Percentiles rank a stretch among this genome's conserved stretches.
phyloP scores from a whole-genome alignment of 2,329 filamentous ascomycete species.

The Paracamarosporium sp. region DNA sequence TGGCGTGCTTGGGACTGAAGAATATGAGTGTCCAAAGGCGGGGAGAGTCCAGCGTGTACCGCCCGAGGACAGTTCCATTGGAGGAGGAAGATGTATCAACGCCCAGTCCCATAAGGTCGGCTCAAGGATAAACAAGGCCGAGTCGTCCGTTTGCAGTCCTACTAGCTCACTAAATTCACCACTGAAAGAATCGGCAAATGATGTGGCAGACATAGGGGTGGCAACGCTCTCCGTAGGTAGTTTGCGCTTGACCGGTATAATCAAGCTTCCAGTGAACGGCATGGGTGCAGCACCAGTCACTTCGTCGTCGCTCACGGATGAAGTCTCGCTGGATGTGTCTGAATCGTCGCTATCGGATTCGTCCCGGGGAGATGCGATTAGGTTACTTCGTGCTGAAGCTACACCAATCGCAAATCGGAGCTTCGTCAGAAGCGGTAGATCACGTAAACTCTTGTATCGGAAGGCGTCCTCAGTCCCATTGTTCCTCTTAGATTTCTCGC shows the following conservation, averaged over 20 bases:
- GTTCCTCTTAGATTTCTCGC: conserved; percentile 9
- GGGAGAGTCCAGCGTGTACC: conserved; percentile 36
- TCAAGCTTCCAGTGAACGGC: conserved; percentile 24
- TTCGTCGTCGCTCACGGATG: conserved; percentile 29
- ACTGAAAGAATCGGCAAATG: conserved; percentile 42
- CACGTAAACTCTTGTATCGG: conserved; percentile 29
- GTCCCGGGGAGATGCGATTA: conserved; percentile 23
- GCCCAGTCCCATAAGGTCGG: conserved; percentile 47
- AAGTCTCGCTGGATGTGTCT: conserved; percentile 33
- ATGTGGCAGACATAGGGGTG: conserved; percentile 43
- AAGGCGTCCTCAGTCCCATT: conserved; percentile 4
- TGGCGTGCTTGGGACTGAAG: conserved; percentile 40
- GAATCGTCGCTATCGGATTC: conserved; percentile 31
- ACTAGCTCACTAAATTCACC: conserved; percentile 33
- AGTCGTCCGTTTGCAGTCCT: conserved; percentile 38
- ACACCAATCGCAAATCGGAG: conserved; percentile 38
- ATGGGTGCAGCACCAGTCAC: conserved; percentile 22
- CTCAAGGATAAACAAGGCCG: conserved; percentile 35
- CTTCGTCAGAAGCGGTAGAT: conserved; percentile 38
- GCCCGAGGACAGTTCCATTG: conserved; percentile 23
- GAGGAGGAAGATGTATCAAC: conserved; percentile 36
- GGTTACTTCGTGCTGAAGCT: conserved; percentile 24
- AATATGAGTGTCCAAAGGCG: conserved; percentile 27
- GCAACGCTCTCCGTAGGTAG: conserved; percentile 43
- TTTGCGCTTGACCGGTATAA: conserved; percentile 39